phyloP scores from a whole-genome alignment of 768 basidiomycete species.

The Lactarius evosmus region DNA sequence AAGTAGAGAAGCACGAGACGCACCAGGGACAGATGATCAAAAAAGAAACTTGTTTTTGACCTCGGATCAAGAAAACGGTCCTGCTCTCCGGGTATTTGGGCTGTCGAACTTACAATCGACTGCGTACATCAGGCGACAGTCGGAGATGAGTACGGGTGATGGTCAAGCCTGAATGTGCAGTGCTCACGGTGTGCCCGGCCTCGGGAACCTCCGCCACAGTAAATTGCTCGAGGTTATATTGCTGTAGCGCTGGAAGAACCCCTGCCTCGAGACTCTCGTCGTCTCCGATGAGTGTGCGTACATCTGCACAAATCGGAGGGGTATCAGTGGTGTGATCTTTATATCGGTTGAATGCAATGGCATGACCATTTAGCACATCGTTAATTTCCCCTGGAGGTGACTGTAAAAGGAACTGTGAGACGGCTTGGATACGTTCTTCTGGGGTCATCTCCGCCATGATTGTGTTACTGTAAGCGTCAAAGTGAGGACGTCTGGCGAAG shows the following conservation, averaged over 20 bases:
- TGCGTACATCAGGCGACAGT: slow-evolving; percentile 34
- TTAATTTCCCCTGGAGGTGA: slow-evolving; percentile 96
- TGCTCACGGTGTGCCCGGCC: slow-evolving; percentile 66
- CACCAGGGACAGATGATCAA: slow-evolving; percentile 85
- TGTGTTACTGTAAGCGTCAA: not conserved
- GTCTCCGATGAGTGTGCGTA: slow-evolving; percentile 84
- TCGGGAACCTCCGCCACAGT: slow-evolving; percentile 83
- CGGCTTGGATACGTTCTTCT: slow-evolving; percentile 64
- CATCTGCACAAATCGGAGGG: slow-evolving; percentile 50
- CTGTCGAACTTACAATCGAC: slow-evolving; percentile 80
- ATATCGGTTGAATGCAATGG: not conserved
- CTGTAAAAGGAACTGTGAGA: slow-evolving; percentile 78
- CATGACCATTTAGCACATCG: slow-evolving; percentile 83
- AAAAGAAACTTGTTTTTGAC: slow-evolving; percentile 70
- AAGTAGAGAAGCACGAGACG: slow-evolving; percentile 32
- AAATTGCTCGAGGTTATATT: slow-evolving; percentile 89
- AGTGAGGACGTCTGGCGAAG: not conserved
- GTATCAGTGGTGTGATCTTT: slow-evolving; percentile 12
- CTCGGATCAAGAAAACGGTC: slow-evolving; percentile 84
- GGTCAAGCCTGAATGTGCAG: not conserved
- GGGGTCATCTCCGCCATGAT: slow-evolving; percentile 46
- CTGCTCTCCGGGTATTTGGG: slow-evolving; percentile 50
- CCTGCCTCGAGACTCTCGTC: slow-evolving; percentile 79
- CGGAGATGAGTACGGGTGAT: not conserved
- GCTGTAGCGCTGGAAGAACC: slow-evolving; percentile 69